These are phyloP conservation scores for Fusarium sp. DNA, from an alignment of 2,329 filamentous ascomycete species.

Conservation along the genomic window DNA sequence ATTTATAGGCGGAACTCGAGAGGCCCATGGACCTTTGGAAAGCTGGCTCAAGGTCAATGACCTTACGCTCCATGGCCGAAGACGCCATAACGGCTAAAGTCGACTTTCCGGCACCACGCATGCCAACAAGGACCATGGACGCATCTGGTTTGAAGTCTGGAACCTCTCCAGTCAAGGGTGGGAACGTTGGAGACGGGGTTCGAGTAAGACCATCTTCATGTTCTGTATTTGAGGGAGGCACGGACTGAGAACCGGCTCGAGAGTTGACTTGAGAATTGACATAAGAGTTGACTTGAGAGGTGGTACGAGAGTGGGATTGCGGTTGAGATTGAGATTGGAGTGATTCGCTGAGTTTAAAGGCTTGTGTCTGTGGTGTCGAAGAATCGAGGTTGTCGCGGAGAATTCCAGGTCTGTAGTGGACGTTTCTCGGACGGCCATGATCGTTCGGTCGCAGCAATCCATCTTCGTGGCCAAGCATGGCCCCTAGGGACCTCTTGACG, in stretches of 20 bases:
- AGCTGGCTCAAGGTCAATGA: constrained; percentile 76
- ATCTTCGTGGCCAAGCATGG: constrained; percentile 52
- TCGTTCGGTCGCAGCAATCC: constrained; percentile 37
- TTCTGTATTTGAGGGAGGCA: constrained; percentile 30
- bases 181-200: constrained; percentile 46
- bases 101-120: constrained; percentile 81
- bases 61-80: constrained; percentile 74
- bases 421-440: constrained; percentile 32
- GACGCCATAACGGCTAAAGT: constrained; percentile 82
- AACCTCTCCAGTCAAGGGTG: constrained; percentile 48
- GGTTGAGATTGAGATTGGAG: constrained; percentile 26
- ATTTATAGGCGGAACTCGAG: constrained; percentile 73
- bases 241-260: constrained; percentile 26
- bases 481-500: constrained; percentile 57
- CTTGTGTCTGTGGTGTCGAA: constrained; percentile 30
- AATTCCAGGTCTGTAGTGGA: constrained; percentile 25
- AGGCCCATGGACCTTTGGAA: constrained; percentile 75
- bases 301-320: background rate
- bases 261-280: constrained; percentile 30
- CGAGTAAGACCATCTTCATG: constrained; percentile 45
- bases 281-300: constrained; percentile 2
- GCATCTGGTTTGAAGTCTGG: constrained; percentile 69
- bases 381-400: constrained; percentile 32
- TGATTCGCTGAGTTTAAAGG: constrained; percentile 26
- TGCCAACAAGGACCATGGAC: constrained; percentile 79